Conservation (phyloP, 1,284 basidiomycete genomes). For the Cryptococcus amylolentus region DNA sequence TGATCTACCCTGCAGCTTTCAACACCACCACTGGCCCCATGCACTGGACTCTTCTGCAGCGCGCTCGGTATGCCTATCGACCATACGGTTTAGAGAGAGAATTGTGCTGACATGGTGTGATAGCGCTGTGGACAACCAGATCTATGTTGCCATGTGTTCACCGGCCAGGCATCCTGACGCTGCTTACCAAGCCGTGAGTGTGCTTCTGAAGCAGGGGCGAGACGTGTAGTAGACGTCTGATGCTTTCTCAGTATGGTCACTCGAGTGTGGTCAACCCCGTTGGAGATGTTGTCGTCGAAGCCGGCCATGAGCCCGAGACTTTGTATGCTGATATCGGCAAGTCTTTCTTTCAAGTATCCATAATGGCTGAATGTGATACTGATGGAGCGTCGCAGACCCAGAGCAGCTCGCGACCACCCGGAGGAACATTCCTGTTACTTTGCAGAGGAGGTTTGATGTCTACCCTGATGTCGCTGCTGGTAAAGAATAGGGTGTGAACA, state of each 20-base stretch:
- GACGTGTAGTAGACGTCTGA: neutral
- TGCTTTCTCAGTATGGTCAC: constrained; percentile 70
- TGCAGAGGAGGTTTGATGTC: constrained; percentile 85
- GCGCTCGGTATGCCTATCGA: constrained; percentile 61
- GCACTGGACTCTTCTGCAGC: constrained; percentile 92
- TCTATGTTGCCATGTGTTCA: constrained; percentile 93
- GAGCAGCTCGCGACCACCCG: constrained; percentile 65
- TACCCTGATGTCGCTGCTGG: constrained; percentile 64
- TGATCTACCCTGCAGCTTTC: constrained; percentile 75
- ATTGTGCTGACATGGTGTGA: neutral
- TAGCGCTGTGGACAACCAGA: constrained; percentile 93
- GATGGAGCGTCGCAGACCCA: constrained; percentile 59
- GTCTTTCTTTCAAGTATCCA: constrained; percentile 30
- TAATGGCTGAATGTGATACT: neutral
- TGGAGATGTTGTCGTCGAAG: constrained; percentile 74
- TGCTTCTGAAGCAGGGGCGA: neutral
- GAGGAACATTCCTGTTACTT: constrained; percentile 78
- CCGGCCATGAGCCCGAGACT: constrained; percentile 75
- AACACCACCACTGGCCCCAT: constrained; percentile 83
- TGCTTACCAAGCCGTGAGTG: constrained; percentile 76
- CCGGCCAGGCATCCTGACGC: constrained; percentile 81
- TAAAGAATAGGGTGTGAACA: neutral
- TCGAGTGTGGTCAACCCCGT: constrained; percentile 79
- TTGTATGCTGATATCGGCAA: constrained; percentile 75
- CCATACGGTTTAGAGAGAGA: neutral